Percentiles rank a stretch among this genome's conserved stretches.
These are phyloP conservation scores for Achaetomiella virescens DNA, from an alignment of 495 filamentous ascomycete genomes.

Conservation along the genomic window DNA sequence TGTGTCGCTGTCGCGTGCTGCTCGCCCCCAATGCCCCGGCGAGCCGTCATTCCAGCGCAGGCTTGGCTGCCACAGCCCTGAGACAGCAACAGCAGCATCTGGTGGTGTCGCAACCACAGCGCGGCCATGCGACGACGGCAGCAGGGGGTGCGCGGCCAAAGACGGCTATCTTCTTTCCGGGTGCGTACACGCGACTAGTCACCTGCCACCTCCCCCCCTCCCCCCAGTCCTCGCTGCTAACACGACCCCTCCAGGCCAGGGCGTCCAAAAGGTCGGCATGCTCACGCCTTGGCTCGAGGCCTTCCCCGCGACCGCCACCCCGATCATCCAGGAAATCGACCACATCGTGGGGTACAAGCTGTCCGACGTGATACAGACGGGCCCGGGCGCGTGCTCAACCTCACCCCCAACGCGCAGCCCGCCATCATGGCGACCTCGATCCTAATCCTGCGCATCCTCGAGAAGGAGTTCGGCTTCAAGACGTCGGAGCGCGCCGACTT, in stretches of 20 bases:
- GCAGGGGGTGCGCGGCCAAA: conserved; percentile 41
- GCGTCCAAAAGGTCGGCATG: conserved; percentile 94
- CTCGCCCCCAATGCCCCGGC: background rate
- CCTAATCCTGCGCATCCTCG: conserved; percentile 82
- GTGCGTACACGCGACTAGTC: conserved; percentile 41
- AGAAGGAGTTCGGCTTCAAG: conserved; percentile 75
- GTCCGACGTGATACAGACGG: conserved; percentile 75
- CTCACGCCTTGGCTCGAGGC: conserved; percentile 71
- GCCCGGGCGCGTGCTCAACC: conserved; percentile 65
- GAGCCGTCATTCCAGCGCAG: conserved; percentile 4
- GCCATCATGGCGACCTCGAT: conserved; percentile 94
- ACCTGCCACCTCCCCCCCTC: background rate
- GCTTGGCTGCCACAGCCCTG: conserved; percentile 4
- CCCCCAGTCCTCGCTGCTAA: background rate
- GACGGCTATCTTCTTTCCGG: conserved; percentile 81
- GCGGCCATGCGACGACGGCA: conserved; percentile 13
- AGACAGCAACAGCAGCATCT: background rate
- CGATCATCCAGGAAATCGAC: conserved; percentile 80
- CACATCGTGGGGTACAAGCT: conserved; percentile 59
- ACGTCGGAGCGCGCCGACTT: conserved; percentile 64
- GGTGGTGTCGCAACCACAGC: conserved; percentile 6
- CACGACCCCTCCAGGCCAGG: conserved; percentile 61
- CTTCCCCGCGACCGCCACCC: conserved; percentile 68
- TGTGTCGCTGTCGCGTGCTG: conserved; percentile 12
- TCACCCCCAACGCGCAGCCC: conserved; percentile 84